Base-by-base conservation (phyloP, 1,284 basidiomycete species). In the Boletus subluridellus region DNA sequence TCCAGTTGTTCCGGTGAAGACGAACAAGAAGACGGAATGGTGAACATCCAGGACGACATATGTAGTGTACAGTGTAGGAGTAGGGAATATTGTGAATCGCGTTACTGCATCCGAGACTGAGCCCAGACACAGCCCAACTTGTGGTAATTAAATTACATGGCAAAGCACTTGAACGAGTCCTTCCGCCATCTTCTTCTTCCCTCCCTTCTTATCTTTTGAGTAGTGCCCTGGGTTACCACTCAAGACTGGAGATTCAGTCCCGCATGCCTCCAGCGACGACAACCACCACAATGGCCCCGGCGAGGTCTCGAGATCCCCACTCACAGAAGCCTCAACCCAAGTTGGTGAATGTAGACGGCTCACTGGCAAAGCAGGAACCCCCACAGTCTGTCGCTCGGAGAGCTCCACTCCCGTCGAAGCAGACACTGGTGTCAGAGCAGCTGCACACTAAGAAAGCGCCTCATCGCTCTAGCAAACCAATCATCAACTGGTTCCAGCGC, bases 401-500 rank as follows among this genome's bases (percentile, higher is more conserved):
- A 51, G 41, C 62, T 35, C 60, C 60, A 21, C 71, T 66, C 49
- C 61, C 71, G 39, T 52, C 65, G 30, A 68, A 68, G 42, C 77
- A 76, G 60, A 61, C 73, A 24, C 59, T 63, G 0, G 55, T 55
- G 42, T 32, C 69, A 46, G 71, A 69, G 63, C 79, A 79, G 64
- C 60, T 70, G 7, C 70, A 75, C 34, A 61, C 70, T 51, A 86
- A 87, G 76, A 87, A 86, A 67, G 67, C 79, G 2, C 69, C 83
- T 48, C 79, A 83, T 54, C 82, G 85, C 49, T 83, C 87, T 15
- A 87, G 90, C 70, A 92, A 94, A 72, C 93, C 93, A 4, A 87
- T 95, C 65, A 88, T 95, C 68, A 91, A 92, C 65, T 95, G 93
- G 93, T 86, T 95, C 64, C 89, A 93, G 64, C 85, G 92, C 64